A percentile compares a stretch with the other conserved stretches of the same genome.
These are phyloP conservation scores for Pichia sp. DNA, from an alignment of 1,139 yeast species.

Conservation along the genomic window DNA sequence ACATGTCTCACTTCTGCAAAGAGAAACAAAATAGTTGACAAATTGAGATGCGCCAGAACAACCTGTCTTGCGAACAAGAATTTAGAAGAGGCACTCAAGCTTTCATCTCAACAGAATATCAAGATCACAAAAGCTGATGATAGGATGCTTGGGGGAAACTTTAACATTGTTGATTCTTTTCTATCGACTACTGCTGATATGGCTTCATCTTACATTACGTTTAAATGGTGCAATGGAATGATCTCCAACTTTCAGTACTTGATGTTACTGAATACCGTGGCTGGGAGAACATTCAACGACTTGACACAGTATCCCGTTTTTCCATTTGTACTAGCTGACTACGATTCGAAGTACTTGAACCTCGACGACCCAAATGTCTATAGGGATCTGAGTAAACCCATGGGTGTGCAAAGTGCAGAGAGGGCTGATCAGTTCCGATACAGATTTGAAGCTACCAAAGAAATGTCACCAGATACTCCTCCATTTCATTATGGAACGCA, in stretches of 20 bases:
- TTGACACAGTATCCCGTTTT: conserved; percentile 84
- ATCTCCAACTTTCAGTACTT: conserved; percentile 76
- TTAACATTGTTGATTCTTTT: conserved; percentile 36
- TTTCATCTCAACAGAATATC: conserved; percentile 31
- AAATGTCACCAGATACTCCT: conserved; percentile 39
- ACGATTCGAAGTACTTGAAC: conserved; percentile 58
- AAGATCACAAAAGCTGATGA: background rate
- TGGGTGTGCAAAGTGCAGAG: conserved; percentile 71
- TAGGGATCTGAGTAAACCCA: conserved; percentile 74
- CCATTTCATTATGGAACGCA: conserved; percentile 92
- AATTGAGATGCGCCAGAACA: conserved; percentile 40
- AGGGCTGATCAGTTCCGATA: conserved; percentile 60
- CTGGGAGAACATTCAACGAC: conserved; percentile 84
- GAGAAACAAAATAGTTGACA: conserved; percentile 50
- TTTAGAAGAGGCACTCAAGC: conserved; percentile 42
- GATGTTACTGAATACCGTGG: conserved; percentile 70
- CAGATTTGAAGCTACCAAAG: conserved; percentile 59
- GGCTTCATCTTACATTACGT: conserved; percentile 44
- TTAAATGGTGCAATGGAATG: conserved; percentile 67
- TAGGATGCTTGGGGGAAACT: conserved; percentile 19
- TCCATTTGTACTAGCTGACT: conserved; percentile 86
- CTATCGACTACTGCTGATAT: conserved; percentile 28
- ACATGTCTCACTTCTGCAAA: conserved; percentile 46
- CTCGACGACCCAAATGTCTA: conserved; percentile 51
- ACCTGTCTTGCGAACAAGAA: conserved; percentile 42